Base-by-base conservation (phyloP, 108 stramenopile species). In the Cyclotella atomus region DNA sequence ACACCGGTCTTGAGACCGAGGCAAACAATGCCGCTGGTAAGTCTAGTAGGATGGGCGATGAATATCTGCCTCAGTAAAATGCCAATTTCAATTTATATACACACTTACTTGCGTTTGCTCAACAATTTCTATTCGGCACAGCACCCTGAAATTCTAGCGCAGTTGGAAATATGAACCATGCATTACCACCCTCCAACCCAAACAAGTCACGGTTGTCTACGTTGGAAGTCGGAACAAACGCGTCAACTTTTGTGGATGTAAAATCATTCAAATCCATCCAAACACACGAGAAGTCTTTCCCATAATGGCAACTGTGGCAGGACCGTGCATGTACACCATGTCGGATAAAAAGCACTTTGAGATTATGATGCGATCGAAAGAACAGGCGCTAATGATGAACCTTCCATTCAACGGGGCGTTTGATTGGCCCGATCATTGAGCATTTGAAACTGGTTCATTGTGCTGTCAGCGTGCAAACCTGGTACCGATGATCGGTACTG, bases 331-430 rank as follows among this genome's bases (percentile, higher is more conserved):
- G 17, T 88, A 86, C 47, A 86, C 83, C 8, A 76, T 77, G 12
- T 73, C 79, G 59, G 84, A 86, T 55, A 86, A 73, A 62, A 83
- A 84, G 65, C 83, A 88, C 56, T 88, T 86, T 81, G 57, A 69
- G 59, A 80, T 88, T 36, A 88, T 88, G 88, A 84, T 88, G 83
- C 76, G 88, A 59, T 82, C 88, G 32, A 84, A 79, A 54, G 81
- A 84, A 30, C 88, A 86, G 67, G 78, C 83, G 5, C 32, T 35
- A 17, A 77, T 82, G 25, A 86, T 85, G 85, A 63, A 88, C 8
- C 70, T 88, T 50, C 71, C 81, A 34, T 76, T 80, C 23, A 88
- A 85, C 65, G 83, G 83, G 27, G 82, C 78, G 30, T 86, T 82
- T 62, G 85, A 86, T 61, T 89, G 88, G 88, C 88, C 88, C 0